Conservation (phyloP, 345 rosid species). For the Rhodamnia argentea region DNA sequence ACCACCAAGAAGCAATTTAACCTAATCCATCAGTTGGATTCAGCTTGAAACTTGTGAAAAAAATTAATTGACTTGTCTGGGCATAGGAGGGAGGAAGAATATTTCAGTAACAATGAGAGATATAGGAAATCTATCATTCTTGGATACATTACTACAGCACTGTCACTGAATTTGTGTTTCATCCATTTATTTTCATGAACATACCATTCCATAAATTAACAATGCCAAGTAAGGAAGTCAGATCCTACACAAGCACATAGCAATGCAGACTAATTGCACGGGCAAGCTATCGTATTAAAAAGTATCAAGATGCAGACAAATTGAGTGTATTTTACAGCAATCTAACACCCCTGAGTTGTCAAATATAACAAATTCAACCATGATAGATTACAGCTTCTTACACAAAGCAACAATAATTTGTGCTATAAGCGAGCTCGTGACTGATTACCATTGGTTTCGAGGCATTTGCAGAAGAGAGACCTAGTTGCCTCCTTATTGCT, state of each 20-base stretch:
- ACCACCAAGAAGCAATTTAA: neutral
- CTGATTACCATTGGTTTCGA: conserved; percentile 65
- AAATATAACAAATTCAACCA: neutral
- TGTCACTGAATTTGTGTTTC: neutral
- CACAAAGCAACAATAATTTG: neutral
- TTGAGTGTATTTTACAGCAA: neutral
- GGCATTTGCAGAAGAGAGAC: conserved; percentile 63
- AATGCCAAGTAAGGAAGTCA: neutral
- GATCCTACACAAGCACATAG: neutral
- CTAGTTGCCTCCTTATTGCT: conserved; percentile 57
- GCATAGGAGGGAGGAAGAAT: neutral
- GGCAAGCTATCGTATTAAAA: neutral
- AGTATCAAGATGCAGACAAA: neutral
- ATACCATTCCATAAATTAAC: neutral
- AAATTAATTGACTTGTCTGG: neutral
- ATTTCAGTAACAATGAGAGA: neutral
- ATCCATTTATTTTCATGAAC: neutral
- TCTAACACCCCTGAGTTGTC: neutral
- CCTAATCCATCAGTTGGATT: neutral
- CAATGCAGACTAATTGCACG: neutral
- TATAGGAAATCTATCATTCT: neutral
- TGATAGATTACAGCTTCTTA: neutral
- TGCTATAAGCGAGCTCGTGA: neutral
- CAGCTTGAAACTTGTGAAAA: neutral
- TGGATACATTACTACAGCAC: neutral